Base-by-base conservation (phyloP, 2,329 filamentous ascomycete genomes). In the Pseudocercospora vitis region DNA sequence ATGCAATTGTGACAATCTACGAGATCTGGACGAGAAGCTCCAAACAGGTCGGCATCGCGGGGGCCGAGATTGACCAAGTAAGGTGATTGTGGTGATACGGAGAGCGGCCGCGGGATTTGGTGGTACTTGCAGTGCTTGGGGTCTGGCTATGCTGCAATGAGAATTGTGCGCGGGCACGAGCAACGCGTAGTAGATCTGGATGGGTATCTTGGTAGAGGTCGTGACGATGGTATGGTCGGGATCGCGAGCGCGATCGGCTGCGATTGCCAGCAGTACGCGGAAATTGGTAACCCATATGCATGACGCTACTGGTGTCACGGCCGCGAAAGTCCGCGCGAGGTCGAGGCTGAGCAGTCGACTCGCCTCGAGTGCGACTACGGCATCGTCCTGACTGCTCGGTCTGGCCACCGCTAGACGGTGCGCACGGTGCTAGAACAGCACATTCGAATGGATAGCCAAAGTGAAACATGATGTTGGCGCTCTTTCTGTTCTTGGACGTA, bases 361-460 rank as follows among this genome's bases (percentile, higher is more conserved):
- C 9, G 21, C 14, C 19, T 23, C 2, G 18, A 21, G 16, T 21
- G 19, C 37, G 37, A 21, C 12, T 12, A 24, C 37, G 37, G 2
- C 18, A 26, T 21, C 24, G 37, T 21, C 14, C 18, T 21, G 37
- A 3, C 19, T 42, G 37, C 3, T 42, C 37, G 37, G 21, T 26
- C 2, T 8, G 7, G 37, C 37, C 7, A 12, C 19, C 3, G 6
- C 18, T 3, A 21, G 37, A 24, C 6, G 7, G 37, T n/a, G n/a
- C n/a, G n/a, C n/a, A 12, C 37, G 37, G 12, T n/a, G 37, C 37
- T 14, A 21, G 37, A n/a, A 42, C 37, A 21, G 37, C 37, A 21
- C 24, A 42, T n/a, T 42, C 37, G 21, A 42, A 42, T 14, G 37
- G 21, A 24, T 42, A 42, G 21, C 37, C 37, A 12, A 42, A 23